Percentiles rank a stretch among this genome's conserved stretches.
Conservation (phyloP, 805 yeast genomes). For the Saccharomycopsis lassenensis region DNA sequence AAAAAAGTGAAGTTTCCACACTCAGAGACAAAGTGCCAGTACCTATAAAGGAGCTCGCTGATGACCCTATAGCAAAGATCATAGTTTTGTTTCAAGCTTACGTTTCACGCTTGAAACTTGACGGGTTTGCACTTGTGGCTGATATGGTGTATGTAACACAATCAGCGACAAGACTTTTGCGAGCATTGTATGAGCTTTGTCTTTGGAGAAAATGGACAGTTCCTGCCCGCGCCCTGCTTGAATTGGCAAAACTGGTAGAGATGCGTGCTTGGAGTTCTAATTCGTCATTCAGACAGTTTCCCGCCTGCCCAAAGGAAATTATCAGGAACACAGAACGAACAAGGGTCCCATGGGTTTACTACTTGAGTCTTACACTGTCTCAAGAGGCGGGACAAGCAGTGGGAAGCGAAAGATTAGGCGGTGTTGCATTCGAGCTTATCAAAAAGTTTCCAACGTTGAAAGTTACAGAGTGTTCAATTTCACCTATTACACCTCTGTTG, state of each 20-base stretch:
- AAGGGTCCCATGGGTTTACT: constrained; percentile 72
- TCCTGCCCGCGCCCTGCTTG: constrained; percentile 44
- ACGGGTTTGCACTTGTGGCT: constrained; percentile 83
- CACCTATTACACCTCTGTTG: constrained; percentile 67
- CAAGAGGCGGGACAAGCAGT: constrained; percentile 79
- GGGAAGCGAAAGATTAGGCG: constrained; percentile 58
- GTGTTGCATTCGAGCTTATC: constrained; percentile 44
- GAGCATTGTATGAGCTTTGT: constrained; percentile 79
- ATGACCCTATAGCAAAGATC: constrained; percentile 67
- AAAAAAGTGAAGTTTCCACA: constrained; percentile 58
- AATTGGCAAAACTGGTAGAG: constrained; percentile 72
- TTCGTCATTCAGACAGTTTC: constrained; percentile 80
- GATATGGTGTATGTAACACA: constrained; percentile 92
- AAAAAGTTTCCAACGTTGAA: constrained; percentile 63
- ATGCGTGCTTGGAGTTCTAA: constrained; percentile 73
- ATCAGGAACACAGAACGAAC: constrained; percentile 70
- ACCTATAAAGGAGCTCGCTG: constrained; percentile 65
- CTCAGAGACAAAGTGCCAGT: constrained; percentile 70
- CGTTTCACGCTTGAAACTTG: constrained; percentile 64
- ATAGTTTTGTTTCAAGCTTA: constrained; percentile 76
- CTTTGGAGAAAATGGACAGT: constrained; percentile 61
- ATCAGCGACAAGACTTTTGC: constrained; percentile 77
- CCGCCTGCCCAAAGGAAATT: constrained; percentile 57
- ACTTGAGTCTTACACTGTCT: constrained; percentile 51
- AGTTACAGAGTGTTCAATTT: constrained; percentile 43